A percentile compares a stretch with the other conserved stretches of the same genome.
Conservation (phyloP, 2,329 filamentous ascomycete species). For the Geosmithia morbida region DNA sequence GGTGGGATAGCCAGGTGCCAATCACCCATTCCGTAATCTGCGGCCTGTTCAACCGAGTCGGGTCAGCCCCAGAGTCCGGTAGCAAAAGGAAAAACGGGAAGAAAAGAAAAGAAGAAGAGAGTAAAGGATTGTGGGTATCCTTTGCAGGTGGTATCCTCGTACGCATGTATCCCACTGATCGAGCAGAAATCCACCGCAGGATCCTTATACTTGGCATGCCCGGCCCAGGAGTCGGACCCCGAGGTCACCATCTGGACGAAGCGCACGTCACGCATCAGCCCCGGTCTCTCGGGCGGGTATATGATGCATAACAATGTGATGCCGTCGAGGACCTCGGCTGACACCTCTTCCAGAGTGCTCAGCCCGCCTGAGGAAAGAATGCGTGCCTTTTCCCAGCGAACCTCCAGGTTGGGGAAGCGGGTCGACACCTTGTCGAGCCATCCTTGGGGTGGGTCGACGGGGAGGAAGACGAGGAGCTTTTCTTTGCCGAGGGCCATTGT, state of each 20-base stretch:
- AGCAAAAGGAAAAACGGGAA: not conserved
- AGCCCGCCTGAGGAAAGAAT: slow-evolving; percentile 6
- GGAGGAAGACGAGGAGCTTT: slow-evolving; percentile 22
- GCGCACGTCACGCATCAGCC: slow-evolving; percentile 18
- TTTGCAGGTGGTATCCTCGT: not conserved
- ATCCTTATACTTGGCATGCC: slow-evolving; percentile 17
- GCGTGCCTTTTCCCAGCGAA: slow-evolving; percentile 17
- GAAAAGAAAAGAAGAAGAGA: not conserved
- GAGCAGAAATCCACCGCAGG: slow-evolving; percentile 22
- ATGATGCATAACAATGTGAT: slow-evolving; percentile 22
- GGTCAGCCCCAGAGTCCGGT: no score
- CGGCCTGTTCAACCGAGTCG: slow-evolving; percentile 7
- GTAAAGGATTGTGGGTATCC: not conserved
- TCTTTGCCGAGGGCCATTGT: slow-evolving; percentile 17
- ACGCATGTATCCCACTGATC: slow-evolving; percentile 26
- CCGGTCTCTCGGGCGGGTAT: slow-evolving; percentile 14
- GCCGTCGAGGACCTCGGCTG: slow-evolving; percentile 18
- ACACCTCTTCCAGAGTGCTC: slow-evolving; percentile 10
- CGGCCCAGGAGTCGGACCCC: slow-evolving; percentile 26
- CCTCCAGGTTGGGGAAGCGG: slow-evolving; percentile 20
- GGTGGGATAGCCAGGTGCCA: slow-evolving; percentile 16
- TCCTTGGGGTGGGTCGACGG: slow-evolving; percentile 11
- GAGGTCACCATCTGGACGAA: slow-evolving; percentile 29
- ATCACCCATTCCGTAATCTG: slow-evolving; percentile 28
- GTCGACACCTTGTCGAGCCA: slow-evolving; percentile 19